Conservation (phyloP, 2,329 filamentous ascomycete genomes). For the Fusarium duplospermum region DNA sequence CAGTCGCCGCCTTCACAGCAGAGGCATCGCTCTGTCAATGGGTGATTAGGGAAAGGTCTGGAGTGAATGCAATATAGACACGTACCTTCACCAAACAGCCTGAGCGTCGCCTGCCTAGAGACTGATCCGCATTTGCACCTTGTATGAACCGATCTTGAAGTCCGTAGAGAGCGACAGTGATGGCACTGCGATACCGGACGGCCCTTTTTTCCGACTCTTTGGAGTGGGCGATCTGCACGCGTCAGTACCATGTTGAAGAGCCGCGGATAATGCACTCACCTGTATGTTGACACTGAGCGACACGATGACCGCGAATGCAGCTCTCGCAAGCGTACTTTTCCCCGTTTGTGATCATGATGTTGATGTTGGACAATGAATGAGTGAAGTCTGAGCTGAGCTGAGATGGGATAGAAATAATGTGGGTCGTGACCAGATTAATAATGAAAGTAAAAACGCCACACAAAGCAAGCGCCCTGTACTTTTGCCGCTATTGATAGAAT, state of each 20-base stretch:
- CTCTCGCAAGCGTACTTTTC: constrained; percentile 29
- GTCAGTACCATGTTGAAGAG: background rate
- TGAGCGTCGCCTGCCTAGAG: constrained; percentile 8
- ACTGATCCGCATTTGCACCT: constrained; percentile 25
- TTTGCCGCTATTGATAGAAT: background rate
- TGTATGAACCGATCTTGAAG: constrained; percentile 26
- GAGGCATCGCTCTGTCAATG: constrained; percentile 5
- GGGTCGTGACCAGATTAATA: background rate
- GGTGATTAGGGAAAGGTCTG: background rate
- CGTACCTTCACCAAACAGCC: constrained; percentile 8
- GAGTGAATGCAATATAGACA: background rate
- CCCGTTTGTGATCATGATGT: constrained; percentile 7
- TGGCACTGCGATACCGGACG: constrained; percentile 30
- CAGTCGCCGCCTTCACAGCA: constrained; percentile 15
- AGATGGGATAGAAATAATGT: background rate
- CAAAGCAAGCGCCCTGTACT: background rate
- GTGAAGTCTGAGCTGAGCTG: background rate
- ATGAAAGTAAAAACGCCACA: background rate
- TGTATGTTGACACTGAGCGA: constrained; percentile 28
- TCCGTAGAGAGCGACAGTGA: constrained; percentile 26
- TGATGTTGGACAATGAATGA: background rate
- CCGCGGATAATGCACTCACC: background rate
- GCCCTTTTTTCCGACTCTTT: constrained; percentile 25
- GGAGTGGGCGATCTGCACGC: constrained; percentile 28
- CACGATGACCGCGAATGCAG: constrained; percentile 32